Conservation (phyloP, 108 stramenopile species). For the Cyclotella baltica region DNA sequence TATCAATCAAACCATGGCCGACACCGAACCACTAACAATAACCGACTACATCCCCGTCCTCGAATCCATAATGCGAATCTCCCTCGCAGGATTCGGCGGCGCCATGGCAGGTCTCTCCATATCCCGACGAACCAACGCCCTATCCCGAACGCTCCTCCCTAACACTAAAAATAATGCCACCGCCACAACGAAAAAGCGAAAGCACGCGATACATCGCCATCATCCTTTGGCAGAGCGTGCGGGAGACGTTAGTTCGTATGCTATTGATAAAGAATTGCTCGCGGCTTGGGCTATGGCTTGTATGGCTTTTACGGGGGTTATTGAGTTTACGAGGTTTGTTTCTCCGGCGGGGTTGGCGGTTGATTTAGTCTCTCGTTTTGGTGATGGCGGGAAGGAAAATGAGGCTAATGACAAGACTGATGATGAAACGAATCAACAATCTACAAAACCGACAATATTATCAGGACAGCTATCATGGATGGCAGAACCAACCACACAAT, state of each 20-base stretch:
- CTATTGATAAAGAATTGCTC: conserved; percentile 45
- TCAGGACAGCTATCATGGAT: not conserved
- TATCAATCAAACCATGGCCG: not conserved
- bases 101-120: conserved; percentile 70
- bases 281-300: conserved; percentile 54
- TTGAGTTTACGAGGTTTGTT: conserved; percentile 38
- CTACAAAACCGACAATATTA: not conserved
- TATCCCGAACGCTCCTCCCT: not conserved
- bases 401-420: not conserved
- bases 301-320: conserved; percentile 53
- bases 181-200: not conserved
- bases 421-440: not conserved
- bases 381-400: conserved; percentile 6
- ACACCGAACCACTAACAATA: not conserved
- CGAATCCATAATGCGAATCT: conserved; percentile 66
- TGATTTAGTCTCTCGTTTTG: not conserved
- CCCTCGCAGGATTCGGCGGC: conserved; percentile 74
- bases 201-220: conserved; percentile 5
- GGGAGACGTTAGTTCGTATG: not conserved
- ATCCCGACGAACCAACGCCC: conserved; percentile 53
- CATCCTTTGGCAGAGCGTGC: not conserved
- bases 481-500: not conserved
- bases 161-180: not conserved
- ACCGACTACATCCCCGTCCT: conserved; percentile 34
- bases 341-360: conserved; percentile 29